Percentiles rank a stretch among this genome's conserved stretches.
These are phyloP conservation scores for Stemphylium vesicarium DNA, from an alignment of 2,329 filamentous ascomycete genomes.

Conservation along the genomic window DNA sequence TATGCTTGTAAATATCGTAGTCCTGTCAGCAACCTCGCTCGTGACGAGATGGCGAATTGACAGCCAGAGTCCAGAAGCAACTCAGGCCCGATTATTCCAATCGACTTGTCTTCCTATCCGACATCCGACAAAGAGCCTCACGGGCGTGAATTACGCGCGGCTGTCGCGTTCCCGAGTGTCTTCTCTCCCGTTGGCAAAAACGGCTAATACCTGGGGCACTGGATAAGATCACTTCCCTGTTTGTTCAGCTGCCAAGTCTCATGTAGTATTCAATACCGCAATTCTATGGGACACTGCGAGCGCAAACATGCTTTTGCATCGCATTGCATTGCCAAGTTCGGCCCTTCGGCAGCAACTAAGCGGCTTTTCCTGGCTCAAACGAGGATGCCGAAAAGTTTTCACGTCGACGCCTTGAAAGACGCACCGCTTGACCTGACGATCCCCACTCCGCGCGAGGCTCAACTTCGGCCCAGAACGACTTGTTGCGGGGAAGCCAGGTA, in stretches of 20 bases:
- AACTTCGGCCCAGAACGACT: conserved; percentile 15
- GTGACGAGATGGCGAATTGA: neutral
- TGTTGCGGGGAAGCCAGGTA: conserved; percentile 11
- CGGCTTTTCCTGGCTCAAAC: neutral
- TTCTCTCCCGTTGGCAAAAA: neutral
- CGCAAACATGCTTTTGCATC: neutral
- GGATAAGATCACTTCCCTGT: neutral
- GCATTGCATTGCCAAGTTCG: neutral
- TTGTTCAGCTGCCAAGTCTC: neutral
- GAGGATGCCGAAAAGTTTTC: neutral
- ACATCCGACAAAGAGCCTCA: neutral
- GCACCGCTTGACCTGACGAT: conserved; percentile 6
- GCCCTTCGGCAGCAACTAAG: neutral
- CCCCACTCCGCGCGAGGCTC: conserved; percentile 6
- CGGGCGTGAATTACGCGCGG: neutral
- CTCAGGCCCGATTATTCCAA: neutral
- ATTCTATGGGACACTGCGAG: no score
- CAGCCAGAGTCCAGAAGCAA: neutral
- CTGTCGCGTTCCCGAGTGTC: neutral
- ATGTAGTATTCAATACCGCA: neutral
- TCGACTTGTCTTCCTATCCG: neutral
- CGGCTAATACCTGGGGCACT: neutral
- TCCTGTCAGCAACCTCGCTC: neutral
- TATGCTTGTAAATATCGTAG: no score
- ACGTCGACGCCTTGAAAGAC: neutral